A percentile compares a stretch with the other conserved stretches of the same genome.
phyloP scores from a whole-genome alignment of 1,284 basidiomycete species.

The Moniliophthora roreri region DNA sequence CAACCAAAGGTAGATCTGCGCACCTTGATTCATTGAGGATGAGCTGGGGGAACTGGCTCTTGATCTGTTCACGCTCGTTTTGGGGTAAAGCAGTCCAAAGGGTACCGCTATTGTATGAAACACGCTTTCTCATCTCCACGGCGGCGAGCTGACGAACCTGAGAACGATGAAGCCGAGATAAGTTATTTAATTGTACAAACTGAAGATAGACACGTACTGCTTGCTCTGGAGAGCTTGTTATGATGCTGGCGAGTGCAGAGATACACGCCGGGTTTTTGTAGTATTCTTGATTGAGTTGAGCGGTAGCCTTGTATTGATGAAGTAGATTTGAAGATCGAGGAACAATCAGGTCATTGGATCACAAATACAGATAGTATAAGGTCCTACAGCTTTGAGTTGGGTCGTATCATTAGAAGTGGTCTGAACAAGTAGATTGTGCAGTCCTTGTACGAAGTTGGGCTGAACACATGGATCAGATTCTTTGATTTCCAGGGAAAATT shows the following conservation, averaged over 20 bases:
- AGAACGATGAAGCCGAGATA: conserved; percentile 12
- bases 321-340: conserved; percentile 2
- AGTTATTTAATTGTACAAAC: neutral
- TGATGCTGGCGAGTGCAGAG: conserved; percentile 87
- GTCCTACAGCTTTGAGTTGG: conserved; percentile 82
- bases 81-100: conserved; percentile 81
- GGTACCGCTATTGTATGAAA: conserved; percentile 78
- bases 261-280: conserved; percentile 93
- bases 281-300: conserved; percentile 86
- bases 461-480: conserved; percentile 27
- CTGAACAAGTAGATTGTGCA: conserved; percentile 84
- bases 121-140: conserved; percentile 96
- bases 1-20: conserved; percentile 29
- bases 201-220: conserved; percentile 44
- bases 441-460: conserved; percentile 71
- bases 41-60: conserved; percentile 79
- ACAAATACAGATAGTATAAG: conserved; percentile 23
- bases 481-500: conserved; percentile 4
- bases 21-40: conserved; percentile 81
- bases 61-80: conserved; percentile 82
- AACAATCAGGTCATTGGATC: conserved; percentile 5
- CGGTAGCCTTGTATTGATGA: conserved; percentile 70
- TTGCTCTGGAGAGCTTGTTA: conserved; percentile 80
- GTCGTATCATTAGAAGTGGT: conserved; percentile 86
- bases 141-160: conserved; percentile 97